A percentile compares a stretch with the other conserved stretches of the same genome.
Evolutionary conservation across 2,329 filamentous ascomycete species (phyloP).

Genomic region (Trichoderma gracile): DNA sequence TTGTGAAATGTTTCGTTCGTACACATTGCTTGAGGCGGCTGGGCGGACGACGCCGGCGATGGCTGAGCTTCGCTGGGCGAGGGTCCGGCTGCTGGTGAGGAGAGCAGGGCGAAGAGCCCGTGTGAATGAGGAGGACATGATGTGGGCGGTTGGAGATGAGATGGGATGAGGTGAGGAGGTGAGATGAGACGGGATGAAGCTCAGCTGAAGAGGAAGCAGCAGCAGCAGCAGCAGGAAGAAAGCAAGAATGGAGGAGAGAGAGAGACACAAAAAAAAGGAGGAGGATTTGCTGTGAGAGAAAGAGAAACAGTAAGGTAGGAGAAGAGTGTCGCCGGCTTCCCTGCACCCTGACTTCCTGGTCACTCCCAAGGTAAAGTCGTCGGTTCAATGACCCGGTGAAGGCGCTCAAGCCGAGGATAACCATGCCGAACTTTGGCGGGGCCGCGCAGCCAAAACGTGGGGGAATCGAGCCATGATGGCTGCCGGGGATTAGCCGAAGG

Average conservation of each 20-base stretch:
- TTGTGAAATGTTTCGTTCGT: conserved; percentile 26
- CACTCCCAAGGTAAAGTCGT: neutral
- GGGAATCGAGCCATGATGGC: neutral
- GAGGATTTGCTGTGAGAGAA: neutral
- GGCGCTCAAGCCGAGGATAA: conserved; percentile 31
- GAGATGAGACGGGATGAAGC: neutral
- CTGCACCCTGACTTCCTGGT: neutral
- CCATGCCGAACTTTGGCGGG: conserved; percentile 18
- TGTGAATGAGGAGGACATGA: conserved; percentile 50
- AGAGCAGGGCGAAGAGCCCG: conserved; percentile 55
- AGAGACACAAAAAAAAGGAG: neutral
- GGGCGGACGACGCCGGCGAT: conserved; percentile 32
- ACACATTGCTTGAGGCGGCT: conserved; percentile 33
- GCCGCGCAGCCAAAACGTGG: neutral
- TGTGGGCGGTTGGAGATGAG: neutral
- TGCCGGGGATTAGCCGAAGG: conserved; percentile 7
- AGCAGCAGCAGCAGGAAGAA: too few relatives aligned
- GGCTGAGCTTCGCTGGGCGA: conserved; percentile 34
- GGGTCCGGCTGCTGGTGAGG: conserved; percentile 44
- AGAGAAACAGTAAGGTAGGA: neutral
- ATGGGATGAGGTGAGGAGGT: neutral
- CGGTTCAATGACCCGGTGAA: neutral
- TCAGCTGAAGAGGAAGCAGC: too few relatives aligned
- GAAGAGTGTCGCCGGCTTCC: too few relatives aligned
- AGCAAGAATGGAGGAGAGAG: neutral